Percentiles rank a stretch among this genome's conserved stretches.
phyloP scores from a whole-genome alignment of 1,139 yeast genomes.

The Geotrichum reessii region DNA sequence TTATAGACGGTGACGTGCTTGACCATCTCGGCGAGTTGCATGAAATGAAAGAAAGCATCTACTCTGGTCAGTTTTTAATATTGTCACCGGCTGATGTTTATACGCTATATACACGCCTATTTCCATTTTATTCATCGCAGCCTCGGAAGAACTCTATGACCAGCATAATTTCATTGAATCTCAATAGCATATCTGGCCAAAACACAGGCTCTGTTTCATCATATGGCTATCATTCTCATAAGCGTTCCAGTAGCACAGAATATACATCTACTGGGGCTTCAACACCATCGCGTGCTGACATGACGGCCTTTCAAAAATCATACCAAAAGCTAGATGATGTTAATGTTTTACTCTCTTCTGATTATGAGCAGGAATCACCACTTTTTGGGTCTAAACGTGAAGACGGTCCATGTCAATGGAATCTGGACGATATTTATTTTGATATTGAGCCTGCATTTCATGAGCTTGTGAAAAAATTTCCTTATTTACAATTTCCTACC shows the following conservation, averaged over 20 bases:
- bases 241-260: conserved; percentile 10
- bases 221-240: not conserved
- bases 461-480: conserved; percentile 29
- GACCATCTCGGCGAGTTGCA: conserved; percentile 1
- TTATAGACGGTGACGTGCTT: conserved; percentile 6
- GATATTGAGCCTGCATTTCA: conserved; percentile 36
- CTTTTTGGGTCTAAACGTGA: conserved; percentile 21
- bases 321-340: conserved; percentile 20
- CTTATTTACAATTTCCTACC: conserved; percentile 26
- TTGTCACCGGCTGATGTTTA: conserved; percentile 34
- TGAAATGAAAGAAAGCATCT: conserved; percentile 6
- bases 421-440: conserved; percentile 31
- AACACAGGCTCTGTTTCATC: conserved; percentile 9
- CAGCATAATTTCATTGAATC: conserved; percentile 10
- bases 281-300: conserved; percentile 6
- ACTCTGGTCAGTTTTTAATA: conserved; percentile 31
- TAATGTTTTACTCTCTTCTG: conserved; percentile 17
- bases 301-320: conserved; percentile 5
- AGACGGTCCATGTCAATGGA: conserved; percentile 33
- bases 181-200: conserved; percentile 10
- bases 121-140: conserved; percentile 25
- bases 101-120: conserved; percentile 29
- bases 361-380: conserved; percentile 15
- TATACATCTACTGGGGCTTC: conserved; percentile 10
- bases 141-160: conserved; percentile 9